Evolutionary conservation across 2,329 filamentous ascomycete genomes (phyloP).

Genomic region (Raffaelea deltoideospora): DNA sequence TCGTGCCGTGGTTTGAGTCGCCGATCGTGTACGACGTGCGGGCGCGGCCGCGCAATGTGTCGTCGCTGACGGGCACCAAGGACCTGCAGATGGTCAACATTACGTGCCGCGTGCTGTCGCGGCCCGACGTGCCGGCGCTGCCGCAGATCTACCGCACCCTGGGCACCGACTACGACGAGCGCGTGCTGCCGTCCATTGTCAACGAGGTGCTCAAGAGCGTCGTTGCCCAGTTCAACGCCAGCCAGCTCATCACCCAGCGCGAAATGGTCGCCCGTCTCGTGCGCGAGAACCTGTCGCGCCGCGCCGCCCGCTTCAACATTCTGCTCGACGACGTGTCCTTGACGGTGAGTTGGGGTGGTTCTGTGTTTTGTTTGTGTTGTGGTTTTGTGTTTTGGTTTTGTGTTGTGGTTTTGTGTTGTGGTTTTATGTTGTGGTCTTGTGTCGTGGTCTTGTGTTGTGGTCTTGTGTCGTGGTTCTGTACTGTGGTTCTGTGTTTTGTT

Average conservation of each 20-base stretch:
- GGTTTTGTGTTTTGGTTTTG: neutral
- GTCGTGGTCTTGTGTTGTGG: no score
- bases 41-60: slow-evolving; percentile 91
- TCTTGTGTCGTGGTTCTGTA: no score
- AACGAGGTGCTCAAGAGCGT: slow-evolving; percentile 99
- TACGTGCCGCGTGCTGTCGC: slow-evolving; percentile 86
- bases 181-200: slow-evolving; percentile 93
- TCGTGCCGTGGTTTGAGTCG: slow-evolving; percentile 94
- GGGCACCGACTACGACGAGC: slow-evolving; percentile 95
- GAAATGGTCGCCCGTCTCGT: slow-evolving; percentile 89
- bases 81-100: slow-evolving; percentile 99
- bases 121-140: slow-evolving; percentile 80
- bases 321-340: slow-evolving; percentile 92
- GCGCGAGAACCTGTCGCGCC: slow-evolving; percentile 77
- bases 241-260: slow-evolving; percentile 97
- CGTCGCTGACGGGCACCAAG: slow-evolving; percentile 95
- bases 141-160: slow-evolving; percentile 99
- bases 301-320: slow-evolving; percentile 94
- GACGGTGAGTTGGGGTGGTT: slow-evolving; percentile 73
- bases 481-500: no score
- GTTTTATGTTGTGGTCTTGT: no score
- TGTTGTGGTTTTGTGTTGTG: no score
- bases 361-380: neutral
- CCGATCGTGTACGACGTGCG: slow-evolving; percentile 95
- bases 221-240: slow-evolving; percentile 96